Conservation (phyloP, 2,329 filamentous ascomycete species). For the Pseudopyricularia cyperi region DNA sequence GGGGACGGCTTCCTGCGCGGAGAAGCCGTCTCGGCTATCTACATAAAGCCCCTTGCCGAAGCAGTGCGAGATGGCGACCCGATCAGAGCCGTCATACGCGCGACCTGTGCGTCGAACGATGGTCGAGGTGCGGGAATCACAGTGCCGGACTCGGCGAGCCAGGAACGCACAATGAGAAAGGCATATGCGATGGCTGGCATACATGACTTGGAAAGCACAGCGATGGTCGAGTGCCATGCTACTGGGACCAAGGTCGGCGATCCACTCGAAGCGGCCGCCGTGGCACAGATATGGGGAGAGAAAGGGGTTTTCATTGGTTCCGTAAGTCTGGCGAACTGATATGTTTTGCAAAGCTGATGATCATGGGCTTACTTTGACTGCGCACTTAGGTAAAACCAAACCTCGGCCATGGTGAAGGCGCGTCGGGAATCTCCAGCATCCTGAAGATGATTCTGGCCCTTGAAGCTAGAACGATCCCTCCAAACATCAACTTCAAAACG, state of each 20-base stretch:
- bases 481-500: slow-evolving; percentile 21
- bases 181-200: slow-evolving; percentile 17
- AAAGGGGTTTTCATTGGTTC: slow-evolving; percentile 15
- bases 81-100: slow-evolving; percentile 23
- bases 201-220: slow-evolving; percentile 12
- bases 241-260: slow-evolving; percentile 22
- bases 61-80: slow-evolving; percentile 33
- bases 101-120: slow-evolving; percentile 24
- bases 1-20: slow-evolving; percentile 38
- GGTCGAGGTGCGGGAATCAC: slow-evolving; percentile 28
- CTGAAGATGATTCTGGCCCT: slow-evolving; percentile 28
- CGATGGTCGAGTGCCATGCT: slow-evolving; percentile 21
- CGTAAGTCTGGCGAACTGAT: slow-evolving; percentile 5
- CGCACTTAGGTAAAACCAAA: slow-evolving; percentile 20
- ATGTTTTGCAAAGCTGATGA: no score
- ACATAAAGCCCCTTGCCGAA: slow-evolving; percentile 30
- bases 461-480: slow-evolving; percentile 24
- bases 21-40: slow-evolving; percentile 30
- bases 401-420: slow-evolving; percentile 30
- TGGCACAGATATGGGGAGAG: slow-evolving; percentile 16
- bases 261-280: slow-evolving; percentile 19
- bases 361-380: background rate
- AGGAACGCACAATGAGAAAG: slow-evolving; percentile 17
- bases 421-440: slow-evolving; percentile 25
- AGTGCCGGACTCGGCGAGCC: slow-evolving; percentile 12